Base-by-base conservation (phyloP, 306 rosid genomes). In the Inga oerstediana region DNA sequence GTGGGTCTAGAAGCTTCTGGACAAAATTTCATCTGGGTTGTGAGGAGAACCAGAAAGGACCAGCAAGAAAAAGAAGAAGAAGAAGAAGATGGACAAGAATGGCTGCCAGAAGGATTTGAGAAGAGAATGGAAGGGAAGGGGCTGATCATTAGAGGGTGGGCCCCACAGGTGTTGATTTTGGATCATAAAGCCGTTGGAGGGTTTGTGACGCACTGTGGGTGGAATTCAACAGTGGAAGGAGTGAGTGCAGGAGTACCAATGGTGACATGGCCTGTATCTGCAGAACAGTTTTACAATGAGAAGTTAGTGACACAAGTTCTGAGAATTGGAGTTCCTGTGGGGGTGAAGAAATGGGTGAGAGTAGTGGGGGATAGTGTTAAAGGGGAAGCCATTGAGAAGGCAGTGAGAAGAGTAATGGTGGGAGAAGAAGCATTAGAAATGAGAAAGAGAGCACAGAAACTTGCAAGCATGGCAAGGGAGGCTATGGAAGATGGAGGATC, bases 261-360 rank as follows among this genome's bases (percentile, higher is more conserved):
- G 83, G 75, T 80, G 4, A 87, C 85, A 2, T 87, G 89, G 89
- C 89, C 85, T 1, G 10, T 77, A n/a, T 27, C 44, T 34, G 85
- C 76, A 2, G 86, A 83, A 17, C 89, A 85, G 27, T 88, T 81
- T 70, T 84, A 59, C 64, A 89, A 78, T 30, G 89, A 89, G 67
- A 84, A 88, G 81, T 30, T 89, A 32, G 74, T 86, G 1, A 79
- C 85, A 0, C 72, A 88, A 27, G 71, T 86, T 10, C 71, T 83
- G 1, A 41, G 75, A 15, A 78, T 86, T 32, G 91, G 89, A 7
- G 75, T 86, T 24, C 59, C 77, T 0, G 88, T 86, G 59, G 87
- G 91, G 2, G 89, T 73, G 0, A 46, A 46, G 37, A 66, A 24
- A n/a, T 54, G 81, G 74, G 67, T 13, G 15, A 66, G 74, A 41